A percentile compares a stretch with the other conserved stretches of the same genome.
Conservation (phyloP, 176 grass and related monocot genomes). For the Tillandsia fasciculata region DNA sequence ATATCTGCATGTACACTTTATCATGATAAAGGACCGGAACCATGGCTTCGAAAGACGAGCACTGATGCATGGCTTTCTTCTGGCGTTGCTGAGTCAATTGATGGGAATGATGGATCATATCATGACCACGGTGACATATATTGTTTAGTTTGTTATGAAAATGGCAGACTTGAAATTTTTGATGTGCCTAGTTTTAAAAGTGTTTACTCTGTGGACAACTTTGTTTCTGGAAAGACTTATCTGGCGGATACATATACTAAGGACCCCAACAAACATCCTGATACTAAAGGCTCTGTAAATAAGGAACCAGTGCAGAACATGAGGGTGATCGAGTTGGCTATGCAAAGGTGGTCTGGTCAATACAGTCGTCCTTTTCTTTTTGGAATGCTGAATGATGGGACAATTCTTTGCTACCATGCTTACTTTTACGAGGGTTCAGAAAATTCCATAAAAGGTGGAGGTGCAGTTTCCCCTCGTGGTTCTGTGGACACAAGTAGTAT, state of each 20-base stretch:
- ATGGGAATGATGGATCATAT: slow-evolving; percentile 48
- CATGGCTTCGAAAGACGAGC: slow-evolving; percentile 63
- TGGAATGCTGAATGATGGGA: slow-evolving; percentile 79
- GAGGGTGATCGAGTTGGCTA: slow-evolving; percentile 68
- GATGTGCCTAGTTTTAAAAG: slow-evolving; percentile 75
- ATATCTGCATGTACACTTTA: slow-evolving; percentile 80
- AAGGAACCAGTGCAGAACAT: slow-evolving; percentile 54
- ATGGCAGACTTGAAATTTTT: slow-evolving; percentile 78
- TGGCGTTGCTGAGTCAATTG: slow-evolving; percentile 44
- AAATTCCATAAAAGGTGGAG: slow-evolving; percentile 23
- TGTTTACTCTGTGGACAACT: slow-evolving; percentile 67
- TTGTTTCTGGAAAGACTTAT: slow-evolving; percentile 50
- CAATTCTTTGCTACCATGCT: slow-evolving; percentile 75
- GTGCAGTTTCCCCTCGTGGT: slow-evolving; percentile 28
- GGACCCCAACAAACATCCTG: slow-evolving; percentile 7
- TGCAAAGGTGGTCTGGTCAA: slow-evolving; percentile 84
- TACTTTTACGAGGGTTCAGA: slow-evolving; percentile 60
- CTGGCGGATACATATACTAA: slow-evolving; percentile 46
- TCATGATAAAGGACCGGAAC: slow-evolving; percentile 68
- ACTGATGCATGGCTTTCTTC: slow-evolving; percentile 92
- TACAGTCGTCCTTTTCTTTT: slow-evolving; percentile 79
- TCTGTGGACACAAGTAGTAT: slow-evolving; percentile 31
- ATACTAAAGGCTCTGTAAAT: slow-evolving; percentile 31
- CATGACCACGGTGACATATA: slow-evolving; percentile 71
- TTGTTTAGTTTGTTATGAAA: slow-evolving; percentile 82